Percentiles rank a stretch among this genome's conserved stretches.
Conservation (phyloP, 768 basidiomycete genomes). For the Cystobasidium onofrii region DNA sequence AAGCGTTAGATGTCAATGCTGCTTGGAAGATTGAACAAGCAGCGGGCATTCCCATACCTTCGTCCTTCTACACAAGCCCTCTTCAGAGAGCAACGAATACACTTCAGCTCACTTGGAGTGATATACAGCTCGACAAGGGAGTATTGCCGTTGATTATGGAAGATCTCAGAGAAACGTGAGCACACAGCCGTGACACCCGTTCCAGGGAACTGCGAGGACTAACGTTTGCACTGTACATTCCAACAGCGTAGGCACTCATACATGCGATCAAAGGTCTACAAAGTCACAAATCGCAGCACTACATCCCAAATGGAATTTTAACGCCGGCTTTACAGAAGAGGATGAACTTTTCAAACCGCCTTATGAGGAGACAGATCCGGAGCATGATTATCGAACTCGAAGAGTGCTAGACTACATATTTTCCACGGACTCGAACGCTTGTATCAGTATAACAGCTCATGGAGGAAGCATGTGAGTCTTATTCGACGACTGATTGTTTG, state of each 20-base stretch:
- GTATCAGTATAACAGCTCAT: slow-evolving; percentile 43
- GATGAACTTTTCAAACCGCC: slow-evolving; percentile 40
- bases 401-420: slow-evolving; percentile 40
- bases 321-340: slow-evolving; percentile 39
- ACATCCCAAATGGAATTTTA: slow-evolving; percentile 40
- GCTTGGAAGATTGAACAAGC: slow-evolving; percentile 37
- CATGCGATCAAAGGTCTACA: slow-evolving; percentile 41
- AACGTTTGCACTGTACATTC: background rate
- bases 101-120: slow-evolving; percentile 41
- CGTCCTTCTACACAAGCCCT: slow-evolving; percentile 41
- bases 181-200: background rate
- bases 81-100: slow-evolving; percentile 39
- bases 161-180: slow-evolving; percentile 34
- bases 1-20: slow-evolving; percentile 35
- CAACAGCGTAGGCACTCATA: slow-evolving; percentile 40
- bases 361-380: slow-evolving; percentile 30
- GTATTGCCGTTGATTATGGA: slow-evolving; percentile 37
- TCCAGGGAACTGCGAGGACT: background rate
- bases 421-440: slow-evolving; percentile 35
- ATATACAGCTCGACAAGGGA: slow-evolving; percentile 28
- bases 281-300: slow-evolving; percentile 33
- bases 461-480: slow-evolving; percentile 38
- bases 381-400: slow-evolving; percentile 38
- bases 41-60: slow-evolving; percentile 39
- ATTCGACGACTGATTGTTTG: no score